These are phyloP conservation scores for Diophrys sp. DNA, from an alignment of 73 alveolate genomes.

Conservation along the genomic window DNA sequence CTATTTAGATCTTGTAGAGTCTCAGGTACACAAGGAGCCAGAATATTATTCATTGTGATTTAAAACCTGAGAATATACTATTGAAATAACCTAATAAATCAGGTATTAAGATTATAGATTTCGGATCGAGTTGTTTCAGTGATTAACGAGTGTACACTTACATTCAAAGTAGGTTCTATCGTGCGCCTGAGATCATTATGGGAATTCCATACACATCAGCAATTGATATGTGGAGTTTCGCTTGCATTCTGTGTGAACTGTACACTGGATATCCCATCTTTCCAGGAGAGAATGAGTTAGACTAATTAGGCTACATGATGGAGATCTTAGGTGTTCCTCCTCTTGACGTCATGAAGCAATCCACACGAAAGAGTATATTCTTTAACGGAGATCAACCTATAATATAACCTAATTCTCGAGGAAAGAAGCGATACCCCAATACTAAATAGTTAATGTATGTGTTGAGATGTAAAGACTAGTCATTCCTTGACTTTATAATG, in stretches of 20 bases:
- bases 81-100: slow-evolving; percentile 59
- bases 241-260: slow-evolving; percentile 60
- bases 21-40: slow-evolving; percentile 65
- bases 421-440: slow-evolving; percentile 72
- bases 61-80: slow-evolving; percentile 81
- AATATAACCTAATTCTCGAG: slow-evolving; percentile 70
- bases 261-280: slow-evolving; percentile 63
- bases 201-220: slow-evolving; percentile 65
- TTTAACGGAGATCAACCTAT: slow-evolving; percentile 45
- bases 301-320: slow-evolving; percentile 47
- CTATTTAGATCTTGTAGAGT: slow-evolving; percentile 77
- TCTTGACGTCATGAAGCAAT: slow-evolving; percentile 27
- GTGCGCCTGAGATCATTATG: slow-evolving; percentile 66
- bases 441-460: slow-evolving; percentile 54
- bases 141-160: slow-evolving; percentile 63
- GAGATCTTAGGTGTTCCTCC: slow-evolving; percentile 54
- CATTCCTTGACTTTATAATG: slow-evolving; percentile 15
- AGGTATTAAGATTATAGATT: slow-evolving; percentile 69
- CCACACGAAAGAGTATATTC: slow-evolving; percentile 34
- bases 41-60: slow-evolving; percentile 77
- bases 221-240: slow-evolving; percentile 73
- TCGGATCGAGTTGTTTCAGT: slow-evolving; percentile 75
- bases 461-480: slow-evolving; percentile 68
- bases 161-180: slow-evolving; percentile 52
- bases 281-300: slow-evolving; percentile 62